A percentile compares a stretch with the other conserved stretches of the same genome.
These are phyloP conservation scores for Neopestalotiopsis rosae DNA, from an alignment of 2,329 filamentous ascomycete genomes.

Conservation along the genomic window DNA sequence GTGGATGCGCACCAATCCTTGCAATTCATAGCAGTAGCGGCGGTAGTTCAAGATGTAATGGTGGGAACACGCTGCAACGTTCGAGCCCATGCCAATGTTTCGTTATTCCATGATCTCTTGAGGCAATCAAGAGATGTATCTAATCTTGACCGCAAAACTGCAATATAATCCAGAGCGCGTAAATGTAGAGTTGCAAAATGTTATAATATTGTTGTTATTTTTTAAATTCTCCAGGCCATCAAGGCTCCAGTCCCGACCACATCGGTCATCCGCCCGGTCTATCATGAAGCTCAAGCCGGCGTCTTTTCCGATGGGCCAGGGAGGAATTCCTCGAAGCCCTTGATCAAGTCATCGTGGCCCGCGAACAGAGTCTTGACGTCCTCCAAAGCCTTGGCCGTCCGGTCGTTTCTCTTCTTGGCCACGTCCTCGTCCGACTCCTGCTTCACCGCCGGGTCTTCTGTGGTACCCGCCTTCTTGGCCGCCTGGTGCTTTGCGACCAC, in stretches of 20 bases:
- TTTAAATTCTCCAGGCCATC: too few relatives aligned
- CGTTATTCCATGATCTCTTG: too few relatives aligned
- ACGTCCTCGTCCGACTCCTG: constrained; percentile 10
- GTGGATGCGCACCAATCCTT: background rate
- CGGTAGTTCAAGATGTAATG: too few relatives aligned
- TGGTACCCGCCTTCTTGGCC: background rate
- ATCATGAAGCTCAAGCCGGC: background rate
- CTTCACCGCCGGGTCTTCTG: background rate
- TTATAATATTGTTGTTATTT: too few relatives aligned
- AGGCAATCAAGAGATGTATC: too few relatives aligned
- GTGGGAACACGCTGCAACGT: too few relatives aligned
- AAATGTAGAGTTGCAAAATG: too few relatives aligned
- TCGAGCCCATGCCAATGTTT: too few relatives aligned
- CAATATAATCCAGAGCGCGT: too few relatives aligned
- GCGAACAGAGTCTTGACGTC: constrained; percentile 15
- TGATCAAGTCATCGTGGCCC: constrained; percentile 14
- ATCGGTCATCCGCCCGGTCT: background rate
- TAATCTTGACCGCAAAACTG: too few relatives aligned
- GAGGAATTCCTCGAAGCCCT: constrained; percentile 17
- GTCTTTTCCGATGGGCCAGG: constrained; percentile 1
- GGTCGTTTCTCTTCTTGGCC: constrained; percentile 13
- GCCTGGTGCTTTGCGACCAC: constrained; percentile 16
- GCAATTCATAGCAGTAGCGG: background rate
- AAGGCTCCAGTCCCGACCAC: background rate
- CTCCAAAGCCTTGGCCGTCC: constrained; percentile 6